Percentiles rank a stretch among this genome's conserved stretches.
These are phyloP conservation scores for Metschnikowia anglica DNA, from an alignment of 805 yeast genomes.

Conservation along the genomic window DNA sequence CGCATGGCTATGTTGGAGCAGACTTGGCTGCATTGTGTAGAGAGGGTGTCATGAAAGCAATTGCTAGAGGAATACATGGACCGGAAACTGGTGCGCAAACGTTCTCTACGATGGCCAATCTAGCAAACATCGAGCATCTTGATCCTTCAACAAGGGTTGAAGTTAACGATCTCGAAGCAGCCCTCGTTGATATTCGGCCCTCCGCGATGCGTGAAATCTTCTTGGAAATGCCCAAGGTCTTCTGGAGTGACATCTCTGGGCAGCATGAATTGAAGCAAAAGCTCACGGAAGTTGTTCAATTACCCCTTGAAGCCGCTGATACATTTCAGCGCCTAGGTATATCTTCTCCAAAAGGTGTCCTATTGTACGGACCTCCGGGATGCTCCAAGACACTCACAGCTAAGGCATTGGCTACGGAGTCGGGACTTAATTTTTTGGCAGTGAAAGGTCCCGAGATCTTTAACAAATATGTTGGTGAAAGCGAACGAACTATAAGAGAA, in stretches of 20 bases:
- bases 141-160: slow-evolving; percentile 46
- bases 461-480: slow-evolving; percentile 95
- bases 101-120: slow-evolving; percentile 1
- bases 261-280: slow-evolving; percentile 80
- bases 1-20: slow-evolving; percentile 98
- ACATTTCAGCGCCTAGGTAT: slow-evolving; percentile 78
- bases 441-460: slow-evolving; percentile 94
- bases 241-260: slow-evolving; percentile 96
- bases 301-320: slow-evolving; percentile 82
- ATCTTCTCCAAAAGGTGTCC: slow-evolving; percentile 87
- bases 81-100: slow-evolving; percentile 13
- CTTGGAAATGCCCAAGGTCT: slow-evolving; percentile 89
- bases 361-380: slow-evolving; percentile 97
- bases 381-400: slow-evolving; percentile 97
- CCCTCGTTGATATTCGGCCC: slow-evolving; percentile 81
- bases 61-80: slow-evolving; percentile 52
- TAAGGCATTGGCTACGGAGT: slow-evolving; percentile 96
- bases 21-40: slow-evolving; percentile 85
- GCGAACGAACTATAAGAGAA: slow-evolving; percentile 90
- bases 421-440: slow-evolving; percentile 92
- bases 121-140: slow-evolving; percentile 4
- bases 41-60: slow-evolving; percentile 84
- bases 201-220: slow-evolving; percentile 97
- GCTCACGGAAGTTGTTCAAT: slow-evolving; percentile 84
- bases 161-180: slow-evolving; percentile 60